phyloP scores from a whole-genome alignment of 805 yeast species.

The Debaryomyces tyrocola region DNA sequence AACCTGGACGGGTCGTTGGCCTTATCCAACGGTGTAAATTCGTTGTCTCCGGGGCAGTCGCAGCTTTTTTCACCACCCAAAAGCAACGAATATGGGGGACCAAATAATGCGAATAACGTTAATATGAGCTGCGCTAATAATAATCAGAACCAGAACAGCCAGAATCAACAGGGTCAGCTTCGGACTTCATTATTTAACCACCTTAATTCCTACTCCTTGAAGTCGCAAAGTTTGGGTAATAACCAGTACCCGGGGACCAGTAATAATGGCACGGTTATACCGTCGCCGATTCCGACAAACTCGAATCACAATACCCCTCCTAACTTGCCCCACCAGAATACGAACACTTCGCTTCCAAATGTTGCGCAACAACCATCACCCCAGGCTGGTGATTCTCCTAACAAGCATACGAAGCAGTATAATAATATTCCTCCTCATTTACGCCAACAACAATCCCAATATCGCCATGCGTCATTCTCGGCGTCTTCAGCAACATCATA shows the following conservation, averaged over 20 bases:
- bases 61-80: slow-evolving; percentile 16
- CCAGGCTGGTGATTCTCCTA: slow-evolving; percentile 18
- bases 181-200: slow-evolving; percentile 15
- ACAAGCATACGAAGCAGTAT: not conserved
- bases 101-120: not conserved
- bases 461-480: slow-evolving; percentile 60
- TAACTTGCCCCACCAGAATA: not conserved
- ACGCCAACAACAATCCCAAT: slow-evolving; percentile 6
- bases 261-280: slow-evolving; percentile 11
- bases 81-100: slow-evolving; percentile 1
- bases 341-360: not conserved
- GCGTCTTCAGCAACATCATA: slow-evolving; percentile 65
- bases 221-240: not conserved
- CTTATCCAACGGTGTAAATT: not conserved
- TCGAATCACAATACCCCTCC: slow-evolving; percentile 27
- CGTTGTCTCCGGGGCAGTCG: slow-evolving; percentile 7
- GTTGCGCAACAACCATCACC: slow-evolving; percentile 25
- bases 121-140: not conserved
- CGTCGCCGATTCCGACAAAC: slow-evolving; percentile 25
- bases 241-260: not conserved
- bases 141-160: not conserved
- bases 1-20: not conserved
- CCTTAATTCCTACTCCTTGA: not conserved
- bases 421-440: slow-evolving; percentile 2
- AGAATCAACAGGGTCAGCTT: slow-evolving; percentile 4